A percentile compares a stretch with the other conserved stretches of the same genome.
phyloP scores from a whole-genome alignment of 768 basidiomycete genomes.

The Flagelloscypha sp. region DNA sequence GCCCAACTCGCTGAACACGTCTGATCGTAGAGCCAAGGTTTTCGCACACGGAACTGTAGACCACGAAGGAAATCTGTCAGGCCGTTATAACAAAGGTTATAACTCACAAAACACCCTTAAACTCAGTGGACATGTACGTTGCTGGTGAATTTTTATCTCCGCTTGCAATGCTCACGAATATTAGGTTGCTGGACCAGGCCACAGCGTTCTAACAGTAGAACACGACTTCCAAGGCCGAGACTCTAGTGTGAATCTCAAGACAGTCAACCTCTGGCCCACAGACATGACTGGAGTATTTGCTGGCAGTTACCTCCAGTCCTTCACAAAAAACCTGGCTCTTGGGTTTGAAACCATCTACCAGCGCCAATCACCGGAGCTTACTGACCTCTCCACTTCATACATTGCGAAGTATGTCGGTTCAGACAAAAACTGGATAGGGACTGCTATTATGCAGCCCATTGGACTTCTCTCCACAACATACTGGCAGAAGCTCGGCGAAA shows the following conservation, averaged over 20 bases:
- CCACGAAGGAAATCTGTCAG: slow-evolving; percentile 86
- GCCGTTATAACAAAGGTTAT: slow-evolving; percentile 88
- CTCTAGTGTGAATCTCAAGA: slow-evolving; percentile 78
- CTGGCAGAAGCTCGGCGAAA: slow-evolving; percentile 92
- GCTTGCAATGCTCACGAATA: slow-evolving; percentile 7
- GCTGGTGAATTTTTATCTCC: background rate
- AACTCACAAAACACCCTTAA: slow-evolving; percentile 70
- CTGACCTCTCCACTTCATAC: slow-evolving; percentile 69
- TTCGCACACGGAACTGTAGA: slow-evolving; percentile 93
- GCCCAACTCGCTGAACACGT: slow-evolving; percentile 15
- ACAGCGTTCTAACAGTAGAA: slow-evolving; percentile 89
- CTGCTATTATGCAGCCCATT: slow-evolving; percentile 74
- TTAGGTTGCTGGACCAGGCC: slow-evolving; percentile 68
- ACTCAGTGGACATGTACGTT: slow-evolving; percentile 73
- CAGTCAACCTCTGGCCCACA: slow-evolving; percentile 82
- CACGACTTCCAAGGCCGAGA: slow-evolving; percentile 90
- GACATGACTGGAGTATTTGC: slow-evolving; percentile 90
- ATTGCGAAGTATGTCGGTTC: slow-evolving; percentile 70
- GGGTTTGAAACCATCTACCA: slow-evolving; percentile 84
- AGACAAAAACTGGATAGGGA: slow-evolving; percentile 86
- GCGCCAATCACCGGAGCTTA: slow-evolving; percentile 59
- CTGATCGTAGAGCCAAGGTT: slow-evolving; percentile 38
- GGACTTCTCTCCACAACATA: slow-evolving; percentile 88
- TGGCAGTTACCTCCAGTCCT: slow-evolving; percentile 85
- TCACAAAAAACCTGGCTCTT: slow-evolving; percentile 83